phyloP scores from a whole-genome alignment of 345 rosid genomes.

The Gossypium turneri region DNA sequence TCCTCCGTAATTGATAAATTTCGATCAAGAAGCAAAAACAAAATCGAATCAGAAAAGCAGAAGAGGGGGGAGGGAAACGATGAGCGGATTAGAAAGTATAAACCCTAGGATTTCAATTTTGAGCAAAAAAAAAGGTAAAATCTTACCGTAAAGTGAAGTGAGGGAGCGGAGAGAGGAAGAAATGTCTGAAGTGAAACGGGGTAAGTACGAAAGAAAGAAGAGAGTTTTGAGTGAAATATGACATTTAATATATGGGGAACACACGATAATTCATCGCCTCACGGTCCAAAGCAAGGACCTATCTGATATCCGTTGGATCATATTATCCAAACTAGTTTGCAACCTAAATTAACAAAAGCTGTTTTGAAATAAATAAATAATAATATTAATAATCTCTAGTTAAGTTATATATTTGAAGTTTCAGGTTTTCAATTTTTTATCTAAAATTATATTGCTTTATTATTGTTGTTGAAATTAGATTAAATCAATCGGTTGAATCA shows the following conservation, averaged over 20 bases:
- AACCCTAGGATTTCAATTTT: neutral
- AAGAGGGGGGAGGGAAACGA: neutral
- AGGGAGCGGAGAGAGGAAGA: neutral
- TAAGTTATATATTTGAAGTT: too few relatives aligned
- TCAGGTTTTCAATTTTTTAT: too few relatives aligned
- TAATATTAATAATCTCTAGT: too few relatives aligned
- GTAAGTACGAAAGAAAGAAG: neutral
- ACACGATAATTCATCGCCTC: neutral
- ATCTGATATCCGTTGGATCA: slow-evolving; percentile 11
- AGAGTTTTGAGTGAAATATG: neutral
- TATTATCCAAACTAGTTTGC: neutral
- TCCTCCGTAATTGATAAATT: too few relatives aligned
- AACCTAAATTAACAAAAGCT: neutral
- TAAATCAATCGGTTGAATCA: accelerated
- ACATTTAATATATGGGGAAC: neutral
- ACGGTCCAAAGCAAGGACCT: neutral
- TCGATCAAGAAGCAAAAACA: neutral
- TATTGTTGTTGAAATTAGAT: too few relatives aligned
- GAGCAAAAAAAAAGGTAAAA: neutral
- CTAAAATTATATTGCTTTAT: too few relatives aligned
- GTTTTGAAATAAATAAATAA: too few relatives aligned
- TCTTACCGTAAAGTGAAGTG: slow-evolving; percentile 11
- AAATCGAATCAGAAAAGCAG: neutral
- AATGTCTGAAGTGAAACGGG: neutral
- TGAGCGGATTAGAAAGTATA: neutral